Conservation (phyloP, 371 early-diverging fungal genomes). For the Mucor racemosus region DNA sequence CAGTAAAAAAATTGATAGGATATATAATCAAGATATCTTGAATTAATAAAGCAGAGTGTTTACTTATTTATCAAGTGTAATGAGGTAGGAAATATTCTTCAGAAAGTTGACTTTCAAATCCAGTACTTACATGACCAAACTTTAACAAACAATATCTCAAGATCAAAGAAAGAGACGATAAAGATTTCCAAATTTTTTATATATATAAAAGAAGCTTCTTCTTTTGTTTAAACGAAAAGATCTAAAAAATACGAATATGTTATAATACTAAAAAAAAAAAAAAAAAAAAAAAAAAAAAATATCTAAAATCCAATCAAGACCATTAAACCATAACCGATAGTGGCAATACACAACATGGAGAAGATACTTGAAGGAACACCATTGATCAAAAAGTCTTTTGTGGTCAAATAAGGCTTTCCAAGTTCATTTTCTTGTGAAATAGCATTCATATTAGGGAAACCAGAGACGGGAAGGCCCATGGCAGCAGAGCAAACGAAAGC, state of each 20-base stretch:
- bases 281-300: background rate
- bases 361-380: slow-evolving; percentile 81
- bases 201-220: background rate
- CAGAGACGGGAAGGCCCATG: slow-evolving; percentile 94
- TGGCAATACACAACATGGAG: slow-evolving; percentile 52
- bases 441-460: slow-evolving; percentile 97
- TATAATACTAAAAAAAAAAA: too few species aligned
- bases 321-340: slow-evolving; percentile 72
- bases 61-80: too few species aligned
- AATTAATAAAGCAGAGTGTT: too few species aligned
- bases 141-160: too few species aligned
- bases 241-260: background rate
- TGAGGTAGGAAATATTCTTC: too few species aligned
- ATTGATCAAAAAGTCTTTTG: slow-evolving; percentile 82
- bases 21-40: too few species aligned
- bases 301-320: slow-evolving; percentile 39
- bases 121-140: too few species aligned
- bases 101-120: too few species aligned
- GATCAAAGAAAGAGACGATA: too few species aligned
- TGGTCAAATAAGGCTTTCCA: slow-evolving; percentile 82
- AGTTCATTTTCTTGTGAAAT: slow-evolving; percentile 91
- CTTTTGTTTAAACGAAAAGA: background rate
- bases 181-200: too few species aligned
- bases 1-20: too few species aligned
- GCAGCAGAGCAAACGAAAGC: slow-evolving; percentile 77